Base-by-base conservation (phyloP, 352 stramenopile genomes). In the Phytophthora kernoviae region DNA sequence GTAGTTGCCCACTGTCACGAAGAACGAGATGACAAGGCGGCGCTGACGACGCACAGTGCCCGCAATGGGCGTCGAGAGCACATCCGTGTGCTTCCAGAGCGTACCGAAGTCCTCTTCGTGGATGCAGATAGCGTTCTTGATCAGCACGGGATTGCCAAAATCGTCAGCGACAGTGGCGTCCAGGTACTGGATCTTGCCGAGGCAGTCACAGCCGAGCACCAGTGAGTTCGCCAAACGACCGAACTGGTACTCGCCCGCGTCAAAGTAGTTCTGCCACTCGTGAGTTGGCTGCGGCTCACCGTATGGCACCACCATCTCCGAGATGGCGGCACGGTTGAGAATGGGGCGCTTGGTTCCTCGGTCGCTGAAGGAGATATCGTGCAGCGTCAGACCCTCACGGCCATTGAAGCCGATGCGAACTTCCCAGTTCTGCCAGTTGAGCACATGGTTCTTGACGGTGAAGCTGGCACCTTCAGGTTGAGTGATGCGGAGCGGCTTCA, bases 151-250 rank as follows among this genome's bases (percentile, higher is more conserved):
- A 34, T 88, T 57, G 15, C 85, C 78, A 2, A 72, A 53, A 30
- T 79, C 68, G 70, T 92, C 75, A 15, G 68, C 79, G 18, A 93
- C 56, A n/a, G 58, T 72, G 12, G 77, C 82, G 51, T 95, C 82
- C 34, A 95, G 80, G 62, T 93, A 95, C 56, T 91, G 77, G 62
- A 93, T 93, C 60, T 88, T 69, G 10, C 86, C 86, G 8, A 93
- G 67, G 52, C 84, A 95, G 65, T 95, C 86, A 33, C 86, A 93
- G 21, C 86, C 86, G 11, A 94, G 73, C 47, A 84, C 70, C 4
- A 90, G 64, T 24, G 75, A 87, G 62, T 90, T 91, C 12, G 81
- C 70, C 42, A 85, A 86, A 32, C 75, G 83, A 2, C 84, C 81
- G 30, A 88, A 75, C 48, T 84, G 77, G 33, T 40, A 40, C 59